phyloP scores from a whole-genome alignment of 305 asterid species.

The Rubia tinctorum region DNA sequence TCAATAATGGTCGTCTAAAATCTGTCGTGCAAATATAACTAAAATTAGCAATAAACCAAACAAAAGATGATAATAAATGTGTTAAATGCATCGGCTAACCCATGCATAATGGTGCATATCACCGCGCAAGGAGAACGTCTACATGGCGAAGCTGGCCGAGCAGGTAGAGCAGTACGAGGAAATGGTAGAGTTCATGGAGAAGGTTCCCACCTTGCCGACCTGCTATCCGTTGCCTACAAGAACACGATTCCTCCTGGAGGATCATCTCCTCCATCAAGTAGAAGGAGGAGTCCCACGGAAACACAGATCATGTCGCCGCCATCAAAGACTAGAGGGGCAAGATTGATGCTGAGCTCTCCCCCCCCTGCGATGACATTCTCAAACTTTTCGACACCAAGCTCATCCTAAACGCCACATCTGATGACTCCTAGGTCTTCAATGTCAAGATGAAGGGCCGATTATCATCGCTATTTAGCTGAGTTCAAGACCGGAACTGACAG shows the following conservation, averaged over 20 bases:
- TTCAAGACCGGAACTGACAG: conserved; percentile 34
- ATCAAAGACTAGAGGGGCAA: conserved; percentile 36
- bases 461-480: conserved; percentile 40
- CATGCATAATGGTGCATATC: too few species aligned
- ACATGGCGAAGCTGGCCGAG: too few species aligned
- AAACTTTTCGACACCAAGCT: conserved; percentile 32
- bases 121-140: too few species aligned
- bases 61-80: too few species aligned
- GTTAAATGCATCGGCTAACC: too few species aligned
- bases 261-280: conserved; percentile 43
- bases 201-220: conserved; percentile 29
- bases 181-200: conserved; percentile 45
- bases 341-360: conserved; percentile 34
- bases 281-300: conserved; percentile 39
- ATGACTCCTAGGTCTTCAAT: conserved; percentile 41
- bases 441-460: conserved; percentile 45
- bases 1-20: too few species aligned
- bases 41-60: too few species aligned
- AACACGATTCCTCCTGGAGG: conserved; percentile 41
- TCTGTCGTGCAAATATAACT: too few species aligned
- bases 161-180: too few species aligned
- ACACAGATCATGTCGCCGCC: conserved; percentile 33
- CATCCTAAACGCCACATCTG: conserved; percentile 29
- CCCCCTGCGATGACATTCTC: conserved; percentile 35
- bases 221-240: conserved; percentile 38